Percentiles rank a stretch among this genome's conserved stretches.
These are phyloP conservation scores for Fragaria iinumae DNA, from an alignment of 306 rosid genomes.

Conservation along the genomic window DNA sequence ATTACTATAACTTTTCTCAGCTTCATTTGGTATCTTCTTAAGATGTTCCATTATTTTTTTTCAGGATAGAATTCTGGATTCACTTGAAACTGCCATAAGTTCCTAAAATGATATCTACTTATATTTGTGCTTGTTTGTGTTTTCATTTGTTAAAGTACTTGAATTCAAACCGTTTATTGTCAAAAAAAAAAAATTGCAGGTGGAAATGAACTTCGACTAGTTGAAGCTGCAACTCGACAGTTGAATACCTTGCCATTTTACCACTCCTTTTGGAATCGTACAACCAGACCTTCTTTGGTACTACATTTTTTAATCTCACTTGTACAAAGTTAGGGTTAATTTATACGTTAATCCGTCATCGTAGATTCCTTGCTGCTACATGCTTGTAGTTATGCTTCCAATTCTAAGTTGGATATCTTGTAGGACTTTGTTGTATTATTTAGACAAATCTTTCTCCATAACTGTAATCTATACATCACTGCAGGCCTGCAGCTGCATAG, in stretches of 20 bases:
- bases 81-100: slow-evolving; percentile 2
- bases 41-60: neutral
- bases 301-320: slow-evolving; percentile 15
- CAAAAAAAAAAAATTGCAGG: slow-evolving; percentile 41
- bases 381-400: neutral
- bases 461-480: neutral
- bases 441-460: neutral
- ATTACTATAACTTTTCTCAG: slow-evolving; percentile 1
- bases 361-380: neutral
- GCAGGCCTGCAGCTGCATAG: neutral
- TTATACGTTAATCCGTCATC: neutral
- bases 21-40: neutral
- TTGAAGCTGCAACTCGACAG: slow-evolving; percentile 81
- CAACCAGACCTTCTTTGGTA: slow-evolving; percentile 95
- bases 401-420: neutral
- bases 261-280: slow-evolving; percentile 98
- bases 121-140: neutral
- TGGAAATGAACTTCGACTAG: slow-evolving; percentile 83
- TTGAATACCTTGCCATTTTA: slow-evolving; percentile 89
- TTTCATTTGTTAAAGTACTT: neutral
- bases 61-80: neutral
- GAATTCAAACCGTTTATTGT: neutral
- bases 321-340: neutral
- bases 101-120: neutral
- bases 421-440: neutral